Percentiles rank a stretch among this genome's conserved stretches.
These are phyloP conservation scores for Lodderomyces orthopsilosis DNA, from an alignment of 1,139 yeast species.

Conservation along the genomic window DNA sequence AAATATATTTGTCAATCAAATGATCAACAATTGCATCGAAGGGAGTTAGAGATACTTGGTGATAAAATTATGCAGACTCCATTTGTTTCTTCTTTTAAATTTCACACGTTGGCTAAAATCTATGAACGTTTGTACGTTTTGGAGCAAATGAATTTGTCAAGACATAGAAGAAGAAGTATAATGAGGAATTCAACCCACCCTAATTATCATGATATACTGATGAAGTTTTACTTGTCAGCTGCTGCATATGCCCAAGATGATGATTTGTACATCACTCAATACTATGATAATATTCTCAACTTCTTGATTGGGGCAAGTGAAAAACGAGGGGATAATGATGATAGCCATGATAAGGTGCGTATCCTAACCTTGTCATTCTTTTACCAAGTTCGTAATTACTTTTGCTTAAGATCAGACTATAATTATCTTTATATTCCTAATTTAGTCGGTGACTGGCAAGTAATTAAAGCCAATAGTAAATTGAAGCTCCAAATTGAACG, in stretches of 20 bases:
- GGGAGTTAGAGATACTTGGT: slow-evolving; percentile 1
- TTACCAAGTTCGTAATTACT: slow-evolving; percentile 10
- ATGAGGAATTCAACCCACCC: not conserved
- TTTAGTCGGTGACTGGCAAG: slow-evolving; percentile 10
- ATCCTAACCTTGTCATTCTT: slow-evolving; percentile 9
- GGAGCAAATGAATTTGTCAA: slow-evolving; percentile 1
- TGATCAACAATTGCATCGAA: slow-evolving; percentile 4
- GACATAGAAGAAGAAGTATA: slow-evolving; percentile 2
- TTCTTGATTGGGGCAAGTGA: slow-evolving; percentile 4
- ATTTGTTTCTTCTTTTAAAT: slow-evolving; percentile 6
- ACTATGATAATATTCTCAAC: slow-evolving; percentile 12
- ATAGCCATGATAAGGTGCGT: not conserved
- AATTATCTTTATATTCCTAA: slow-evolving; percentile 11
- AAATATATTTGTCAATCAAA: slow-evolving; percentile 9
- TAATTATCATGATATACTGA: slow-evolving; percentile 5
- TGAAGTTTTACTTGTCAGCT: slow-evolving; percentile 7
- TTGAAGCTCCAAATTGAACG: slow-evolving; percentile 2
- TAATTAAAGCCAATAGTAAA: not conserved
- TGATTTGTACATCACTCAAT: slow-evolving; percentile 10
- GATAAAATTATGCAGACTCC: slow-evolving; percentile 4
- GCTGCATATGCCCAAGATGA: slow-evolving; percentile 9
- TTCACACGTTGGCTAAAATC: slow-evolving; percentile 7
- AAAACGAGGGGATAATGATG: not conserved
- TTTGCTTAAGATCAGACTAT: slow-evolving; percentile 8
- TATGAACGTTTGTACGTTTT: slow-evolving; percentile 7